phyloP scores from a whole-genome alignment of 2,329 filamentous ascomycete species.

The Pestalotiopsis sp. region DNA sequence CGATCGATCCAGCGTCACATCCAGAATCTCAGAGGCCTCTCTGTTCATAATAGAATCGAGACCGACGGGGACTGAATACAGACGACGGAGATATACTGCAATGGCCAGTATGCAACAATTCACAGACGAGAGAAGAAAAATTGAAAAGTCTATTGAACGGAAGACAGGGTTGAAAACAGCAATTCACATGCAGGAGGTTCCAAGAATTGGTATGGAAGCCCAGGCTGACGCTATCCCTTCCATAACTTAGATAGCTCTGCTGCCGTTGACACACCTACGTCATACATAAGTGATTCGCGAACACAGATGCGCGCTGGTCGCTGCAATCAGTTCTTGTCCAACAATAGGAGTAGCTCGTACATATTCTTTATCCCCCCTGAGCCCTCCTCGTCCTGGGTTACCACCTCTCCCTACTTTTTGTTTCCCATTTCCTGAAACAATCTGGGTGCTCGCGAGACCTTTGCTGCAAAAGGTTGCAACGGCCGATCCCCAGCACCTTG shows the following conservation, averaged over 20 bases:
- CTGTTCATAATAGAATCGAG: too few relatives aligned
- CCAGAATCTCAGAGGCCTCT: too few relatives aligned
- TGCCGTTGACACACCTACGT: conserved; percentile 18
- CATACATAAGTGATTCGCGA: conserved; percentile 16
- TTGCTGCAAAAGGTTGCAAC: not conserved
- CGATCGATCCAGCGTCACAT: not conserved
- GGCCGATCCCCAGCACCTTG: not conserved
- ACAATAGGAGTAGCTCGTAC: not conserved
- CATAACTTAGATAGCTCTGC: not conserved
- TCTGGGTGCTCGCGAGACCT: not conserved
- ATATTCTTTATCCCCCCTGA: not conserved
- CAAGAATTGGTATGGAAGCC: conserved; percentile 1
- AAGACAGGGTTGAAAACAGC: conserved; percentile 1
- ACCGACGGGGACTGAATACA: not conserved
- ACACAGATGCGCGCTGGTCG: not conserved
- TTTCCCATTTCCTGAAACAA: not conserved
- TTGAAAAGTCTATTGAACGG: not conserved
- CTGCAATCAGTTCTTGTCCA: conserved; percentile 10
- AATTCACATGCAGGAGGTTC: not conserved
- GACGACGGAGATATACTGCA: not conserved
- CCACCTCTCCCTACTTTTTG: not conserved
- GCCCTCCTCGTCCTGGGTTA: not conserved
- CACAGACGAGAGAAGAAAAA: not conserved
- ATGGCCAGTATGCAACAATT: not conserved
- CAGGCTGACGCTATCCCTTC: conserved; percentile 3